These are phyloP conservation scores for Heritiera fomes DNA, from an alignment of 345 rosid species.

Conservation along the genomic window DNA sequence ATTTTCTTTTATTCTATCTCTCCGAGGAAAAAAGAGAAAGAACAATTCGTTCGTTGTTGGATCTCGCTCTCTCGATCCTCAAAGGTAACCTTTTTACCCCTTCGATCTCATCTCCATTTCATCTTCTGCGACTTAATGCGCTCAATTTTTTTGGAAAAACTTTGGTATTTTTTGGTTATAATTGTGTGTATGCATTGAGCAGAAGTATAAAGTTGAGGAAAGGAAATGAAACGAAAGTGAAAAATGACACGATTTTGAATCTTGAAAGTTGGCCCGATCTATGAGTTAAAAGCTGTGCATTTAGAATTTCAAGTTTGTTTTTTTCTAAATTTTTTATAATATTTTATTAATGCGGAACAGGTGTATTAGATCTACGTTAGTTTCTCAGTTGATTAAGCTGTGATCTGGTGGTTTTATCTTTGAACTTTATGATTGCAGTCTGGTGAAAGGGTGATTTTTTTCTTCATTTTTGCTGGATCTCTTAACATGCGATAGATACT, in stretches of 20 bases:
- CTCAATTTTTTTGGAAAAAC: background rate
- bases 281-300: background rate
- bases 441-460: background rate
- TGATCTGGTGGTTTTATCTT: slow-evolving; percentile 8
- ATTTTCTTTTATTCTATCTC: background rate
- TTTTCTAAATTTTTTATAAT: background rate
- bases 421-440: background rate
- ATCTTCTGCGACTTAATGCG: background rate
- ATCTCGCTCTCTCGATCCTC: slow-evolving; percentile 11
- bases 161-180: background rate
- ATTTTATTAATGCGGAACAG: background rate
- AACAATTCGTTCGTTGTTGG: background rate
- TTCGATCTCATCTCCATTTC: slow-evolving; percentile 15
- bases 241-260: background rate
- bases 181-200: background rate
- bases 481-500: background rate
- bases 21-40: background rate
- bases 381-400: slow-evolving; percentile 13
- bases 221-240: slow-evolving; percentile 1
- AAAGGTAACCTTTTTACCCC: slow-evolving; percentile 4
- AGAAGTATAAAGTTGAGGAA: background rate
- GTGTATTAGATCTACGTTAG: slow-evolving; percentile 9
- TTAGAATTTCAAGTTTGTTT: background rate
- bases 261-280: slow-evolving; percentile 3
- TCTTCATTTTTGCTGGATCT: slow-evolving; percentile 6